Percentiles rank a stretch among this genome's conserved stretches.
phyloP scores from a whole-genome alignment of 2,329 filamentous ascomycete genomes.

The Myriosclerotinia scirpicola region DNA sequence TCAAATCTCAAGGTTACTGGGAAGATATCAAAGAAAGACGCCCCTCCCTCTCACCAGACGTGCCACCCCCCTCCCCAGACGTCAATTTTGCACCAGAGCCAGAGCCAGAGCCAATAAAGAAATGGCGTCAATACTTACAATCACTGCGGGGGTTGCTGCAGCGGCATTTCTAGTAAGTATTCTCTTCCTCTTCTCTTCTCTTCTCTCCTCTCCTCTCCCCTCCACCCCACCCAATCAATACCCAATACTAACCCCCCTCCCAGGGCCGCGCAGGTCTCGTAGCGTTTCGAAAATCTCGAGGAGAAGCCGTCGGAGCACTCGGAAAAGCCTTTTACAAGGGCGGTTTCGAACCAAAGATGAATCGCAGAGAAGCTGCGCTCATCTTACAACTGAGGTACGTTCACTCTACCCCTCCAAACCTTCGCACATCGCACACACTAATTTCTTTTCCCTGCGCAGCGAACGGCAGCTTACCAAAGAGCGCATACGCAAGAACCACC shows the following conservation, averaged over 20 bases:
- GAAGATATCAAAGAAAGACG: no score
- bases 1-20: no score
- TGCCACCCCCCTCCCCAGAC: no score
- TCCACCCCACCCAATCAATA: constrained; percentile 22
- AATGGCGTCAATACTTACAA: constrained; percentile 60
- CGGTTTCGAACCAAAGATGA: constrained; percentile 97
- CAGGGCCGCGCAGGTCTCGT: constrained; percentile 92
- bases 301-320: constrained; percentile 69
- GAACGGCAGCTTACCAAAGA: constrained; percentile 88
- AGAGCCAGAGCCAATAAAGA: background rate
- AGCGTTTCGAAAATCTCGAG: constrained; percentile 79
- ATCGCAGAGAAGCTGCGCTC: constrained; percentile 81
- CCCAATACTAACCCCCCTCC: background rate
- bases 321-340: constrained; percentile 97
- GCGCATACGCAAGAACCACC: constrained; percentile 91
- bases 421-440: background rate
- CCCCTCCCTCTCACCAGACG: no score
- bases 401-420: background rate
- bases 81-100: no score
- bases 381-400: constrained; percentile 85
- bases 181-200: constrained; percentile 14
- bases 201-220: constrained; percentile 25
- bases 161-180: constrained; percentile 62
- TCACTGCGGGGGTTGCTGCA: constrained; percentile 61
- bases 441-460: constrained; percentile 47